phyloP scores from a whole-genome alignment of 1,284 basidiomycete species.

The Vanrija sp. region DNA sequence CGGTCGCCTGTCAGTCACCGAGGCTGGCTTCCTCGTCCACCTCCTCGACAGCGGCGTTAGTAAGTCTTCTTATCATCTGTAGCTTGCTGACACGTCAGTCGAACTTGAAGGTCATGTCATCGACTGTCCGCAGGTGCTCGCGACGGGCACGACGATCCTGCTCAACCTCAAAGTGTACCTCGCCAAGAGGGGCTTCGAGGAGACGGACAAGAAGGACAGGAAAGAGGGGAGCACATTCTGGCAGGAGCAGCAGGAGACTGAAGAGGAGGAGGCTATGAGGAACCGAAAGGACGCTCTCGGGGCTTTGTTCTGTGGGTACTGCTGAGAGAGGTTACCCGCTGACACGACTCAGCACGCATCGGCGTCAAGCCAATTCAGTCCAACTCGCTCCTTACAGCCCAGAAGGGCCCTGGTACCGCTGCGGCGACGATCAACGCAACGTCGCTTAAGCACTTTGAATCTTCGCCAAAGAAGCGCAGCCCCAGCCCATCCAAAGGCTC shows the following conservation, averaged over 20 bases:
- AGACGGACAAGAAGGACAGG: constrained; percentile 30
- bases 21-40: constrained; percentile 44
- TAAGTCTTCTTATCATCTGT: constrained; percentile 16
- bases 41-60: constrained; percentile 45
- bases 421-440: constrained; percentile 35
- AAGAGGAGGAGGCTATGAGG: constrained; percentile 45
- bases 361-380: constrained; percentile 44
- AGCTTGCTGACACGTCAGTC: constrained; percentile 25
- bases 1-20: constrained; percentile 43
- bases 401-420: constrained; percentile 38
- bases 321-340: constrained; percentile 1
- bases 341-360: constrained; percentile 34
- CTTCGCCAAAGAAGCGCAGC: constrained; percentile 15
- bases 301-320: constrained; percentile 39
- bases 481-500: constrained; percentile 28
- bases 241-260: constrained; percentile 48
- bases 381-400: constrained; percentile 41
- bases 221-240: constrained; percentile 35
- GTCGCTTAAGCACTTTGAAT: constrained; percentile 32
- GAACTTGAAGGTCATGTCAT: constrained; percentile 43
- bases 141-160: constrained; percentile 44
- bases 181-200: constrained; percentile 40
- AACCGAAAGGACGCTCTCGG: constrained; percentile 45
- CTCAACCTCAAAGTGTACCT: constrained; percentile 46
- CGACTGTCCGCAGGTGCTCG: constrained; percentile 40